These are phyloP conservation scores for Moelleriella libera DNA, from an alignment of 2,329 filamentous ascomycete genomes.

Conservation along the genomic window DNA sequence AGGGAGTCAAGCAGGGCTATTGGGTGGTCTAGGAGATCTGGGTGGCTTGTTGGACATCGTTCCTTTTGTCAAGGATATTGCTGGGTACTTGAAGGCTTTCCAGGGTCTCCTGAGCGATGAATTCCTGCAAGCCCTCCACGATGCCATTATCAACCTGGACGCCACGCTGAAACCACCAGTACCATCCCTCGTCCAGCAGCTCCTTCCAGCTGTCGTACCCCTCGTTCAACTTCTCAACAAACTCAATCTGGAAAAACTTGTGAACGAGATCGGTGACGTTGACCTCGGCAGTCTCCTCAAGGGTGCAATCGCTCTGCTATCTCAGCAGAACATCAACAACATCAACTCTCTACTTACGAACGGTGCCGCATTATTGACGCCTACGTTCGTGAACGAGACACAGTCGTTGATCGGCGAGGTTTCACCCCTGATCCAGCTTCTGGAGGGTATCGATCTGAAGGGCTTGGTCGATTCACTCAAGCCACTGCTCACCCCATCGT, in stretches of 20 bases:
- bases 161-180: slow-evolving; percentile 22
- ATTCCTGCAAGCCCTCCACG: slow-evolving; percentile 24
- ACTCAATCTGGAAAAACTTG: slow-evolving; percentile 18
- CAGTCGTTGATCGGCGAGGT: slow-evolving; percentile 19
- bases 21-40: slow-evolving; percentile 9
- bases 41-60: slow-evolving; percentile 9
- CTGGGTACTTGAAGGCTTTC: slow-evolving; percentile 3
- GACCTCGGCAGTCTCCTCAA: slow-evolving; percentile 16
- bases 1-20: not conserved
- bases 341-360: slow-evolving; percentile 20
- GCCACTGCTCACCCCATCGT: slow-evolving; percentile 13
- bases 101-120: slow-evolving; percentile 17
- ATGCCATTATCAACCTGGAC: slow-evolving; percentile 25
- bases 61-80: slow-evolving; percentile 10
- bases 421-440: slow-evolving; percentile 13
- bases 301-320: slow-evolving; percentile 15
- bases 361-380: slow-evolving; percentile 20
- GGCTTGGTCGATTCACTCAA: slow-evolving; percentile 13
- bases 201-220: slow-evolving; percentile 13
- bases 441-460: slow-evolving; percentile 19
- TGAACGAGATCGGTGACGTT: slow-evolving; percentile 16
- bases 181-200: slow-evolving; percentile 13
- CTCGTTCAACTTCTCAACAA: slow-evolving; percentile 15
- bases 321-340: slow-evolving; percentile 16
- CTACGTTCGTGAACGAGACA: slow-evolving; percentile 17